Percentiles rank a stretch among this genome's conserved stretches.
Conservation (phyloP, 257 asterid species). For the Solanum rostratum region DNA sequence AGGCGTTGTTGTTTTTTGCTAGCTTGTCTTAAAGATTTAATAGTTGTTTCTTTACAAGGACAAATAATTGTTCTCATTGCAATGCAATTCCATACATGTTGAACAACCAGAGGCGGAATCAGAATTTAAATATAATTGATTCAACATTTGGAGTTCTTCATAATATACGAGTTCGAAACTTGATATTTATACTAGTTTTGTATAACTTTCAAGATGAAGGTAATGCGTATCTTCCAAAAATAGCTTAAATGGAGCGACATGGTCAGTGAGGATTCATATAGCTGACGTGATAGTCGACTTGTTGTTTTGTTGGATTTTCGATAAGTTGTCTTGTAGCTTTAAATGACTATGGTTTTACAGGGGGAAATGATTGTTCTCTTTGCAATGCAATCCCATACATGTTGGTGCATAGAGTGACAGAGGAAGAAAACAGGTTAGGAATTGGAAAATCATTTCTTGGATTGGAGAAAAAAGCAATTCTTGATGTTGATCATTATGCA, state of each 20-base stretch:
- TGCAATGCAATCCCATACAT: slow-evolving; percentile 36
- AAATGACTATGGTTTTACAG: neutral
- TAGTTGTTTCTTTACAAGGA: neutral
- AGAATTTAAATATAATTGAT: neutral
- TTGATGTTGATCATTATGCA: slow-evolving; percentile 47
- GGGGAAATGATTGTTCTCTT: slow-evolving; percentile 21
- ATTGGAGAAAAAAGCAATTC: slow-evolving; percentile 20
- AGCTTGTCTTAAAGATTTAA: neutral
- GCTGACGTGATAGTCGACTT: neutral
- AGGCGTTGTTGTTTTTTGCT: neutral
- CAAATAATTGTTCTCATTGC: neutral
- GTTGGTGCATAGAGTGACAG: slow-evolving; percentile 43
- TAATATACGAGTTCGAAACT: neutral
- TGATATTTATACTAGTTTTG: neutral
- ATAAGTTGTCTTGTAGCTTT: neutral
- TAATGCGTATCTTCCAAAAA: neutral
- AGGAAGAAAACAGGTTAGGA: slow-evolving; percentile 53
- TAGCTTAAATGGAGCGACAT: neutral
- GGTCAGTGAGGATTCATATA: neutral
- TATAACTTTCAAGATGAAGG: neutral
- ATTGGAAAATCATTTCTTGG: slow-evolving; percentile 45
- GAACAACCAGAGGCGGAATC: neutral
- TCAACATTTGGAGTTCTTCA: neutral
- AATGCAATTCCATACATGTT: neutral
- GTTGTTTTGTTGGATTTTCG: neutral